Evolutionary conservation across 495 filamentous ascomycete genomes (phyloP), one percentile per base, ranked within the genome.

Genomic region (Aspergillus bridgeri): DNA sequence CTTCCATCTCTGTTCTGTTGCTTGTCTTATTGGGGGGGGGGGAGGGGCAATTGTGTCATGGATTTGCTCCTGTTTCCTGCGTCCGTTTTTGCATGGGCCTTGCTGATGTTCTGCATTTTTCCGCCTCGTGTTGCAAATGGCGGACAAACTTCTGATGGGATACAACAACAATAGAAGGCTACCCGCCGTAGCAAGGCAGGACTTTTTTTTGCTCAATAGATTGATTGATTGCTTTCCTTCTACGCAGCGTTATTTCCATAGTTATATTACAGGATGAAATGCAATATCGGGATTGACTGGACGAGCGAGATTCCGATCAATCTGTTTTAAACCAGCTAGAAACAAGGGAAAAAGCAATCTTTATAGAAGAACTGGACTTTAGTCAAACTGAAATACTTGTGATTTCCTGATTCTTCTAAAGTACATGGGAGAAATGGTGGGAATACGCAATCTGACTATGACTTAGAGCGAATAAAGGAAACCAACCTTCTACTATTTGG

Each of bases 81-180:
- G n/a, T n/a, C n/a, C n/a, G n/a, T n/a, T n/a, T n/a, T n/a, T n/a
- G n/a, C n/a, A n/a, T n/a, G n/a, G n/a, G 33, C 33, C 33, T 4
- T 38, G 33, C 33, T 38, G 11, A 38, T n/a, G 11, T 56, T 48
- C n/a, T 46, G 43, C 48, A 57, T 4, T 18, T 38, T 4, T 11
- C 33, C 17, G 27, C 27, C 18, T 49, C 13, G n/a, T 21, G 48
- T 42, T 52, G 27, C 50, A 42, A 52, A 52, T 22, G 50, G 29
- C 29, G 2, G 29, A 7, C 29, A 33, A 33, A 33, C 29, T 33
- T 33, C 29, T 33, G 29, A 33, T 33, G 44, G 44, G 15, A 46
- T 45, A 54, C 18, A 42, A 18, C 23, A 54, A 9, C 18, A 46
- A n/a, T 46, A 54, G 52, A 54, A 54, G 42, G 52, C 8, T 42